Evolutionary conservation across 305 asterid genomes (phyloP).

Genomic region (Withania somnifera): DNA sequence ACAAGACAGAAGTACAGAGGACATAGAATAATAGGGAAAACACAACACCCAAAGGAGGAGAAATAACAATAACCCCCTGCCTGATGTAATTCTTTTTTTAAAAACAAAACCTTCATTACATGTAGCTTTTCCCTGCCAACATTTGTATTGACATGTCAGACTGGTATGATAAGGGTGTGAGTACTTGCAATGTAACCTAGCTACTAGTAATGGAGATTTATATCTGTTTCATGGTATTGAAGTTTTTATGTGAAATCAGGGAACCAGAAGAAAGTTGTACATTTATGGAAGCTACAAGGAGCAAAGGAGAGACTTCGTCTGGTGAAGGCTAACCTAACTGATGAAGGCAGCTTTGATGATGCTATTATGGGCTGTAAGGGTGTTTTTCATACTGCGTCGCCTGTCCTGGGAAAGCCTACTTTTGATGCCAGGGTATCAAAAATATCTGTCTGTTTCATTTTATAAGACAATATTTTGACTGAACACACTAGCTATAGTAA

Average conservation of each 20-base stretch:
- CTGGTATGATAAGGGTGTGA: not conserved
- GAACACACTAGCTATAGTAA: not conserved
- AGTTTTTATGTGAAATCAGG: constrained; percentile 19
- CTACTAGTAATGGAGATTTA: not conserved
- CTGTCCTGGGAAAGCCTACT: constrained; percentile 28
- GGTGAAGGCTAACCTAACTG: constrained; percentile 21
- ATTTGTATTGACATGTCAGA: not conserved
- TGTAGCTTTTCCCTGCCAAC: not conserved
- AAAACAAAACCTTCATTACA: not conserved
- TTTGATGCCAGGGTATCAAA: constrained; percentile 46
- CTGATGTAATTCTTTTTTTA: not conserved
- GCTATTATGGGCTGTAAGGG: constrained; percentile 32
- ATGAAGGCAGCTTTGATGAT: constrained; percentile 31
- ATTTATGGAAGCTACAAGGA: constrained; percentile 55
- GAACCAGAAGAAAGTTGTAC: constrained; percentile 56
- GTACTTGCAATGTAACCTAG: not conserved
- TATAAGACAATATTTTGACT: not conserved
- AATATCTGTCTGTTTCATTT: not conserved
- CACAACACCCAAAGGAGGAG: too few species aligned
- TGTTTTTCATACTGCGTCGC: constrained; percentile 39
- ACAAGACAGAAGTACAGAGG: too few species aligned
- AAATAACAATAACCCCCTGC: not conserved
- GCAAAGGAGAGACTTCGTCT: constrained; percentile 25
- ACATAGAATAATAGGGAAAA: too few species aligned
- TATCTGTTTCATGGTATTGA: not conserved